Percentiles rank a stretch among this genome's conserved stretches.
Conservation (phyloP, 768 basidiomycete genomes). For the Rhodotorula diobovata region DNA sequence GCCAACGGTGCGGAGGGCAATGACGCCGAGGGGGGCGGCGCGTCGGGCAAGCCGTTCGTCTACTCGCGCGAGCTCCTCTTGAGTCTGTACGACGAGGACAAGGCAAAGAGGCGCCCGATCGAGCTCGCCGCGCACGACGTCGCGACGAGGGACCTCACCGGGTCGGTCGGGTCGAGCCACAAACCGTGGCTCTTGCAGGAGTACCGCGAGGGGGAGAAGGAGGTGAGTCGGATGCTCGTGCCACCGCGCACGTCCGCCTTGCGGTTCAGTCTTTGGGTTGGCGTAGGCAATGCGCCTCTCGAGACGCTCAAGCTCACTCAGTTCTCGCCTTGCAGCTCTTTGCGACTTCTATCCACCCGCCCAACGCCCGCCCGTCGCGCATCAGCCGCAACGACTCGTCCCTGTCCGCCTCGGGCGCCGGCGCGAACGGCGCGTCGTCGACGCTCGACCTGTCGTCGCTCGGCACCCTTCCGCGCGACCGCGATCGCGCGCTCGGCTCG, state of each 20-base stretch:
- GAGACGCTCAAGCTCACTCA: too few species aligned
- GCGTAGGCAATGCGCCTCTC: not conserved
- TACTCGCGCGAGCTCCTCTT: constrained; percentile 39
- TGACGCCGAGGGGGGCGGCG: not conserved
- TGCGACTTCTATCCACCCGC: constrained; percentile 37
- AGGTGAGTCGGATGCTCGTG: constrained; percentile 35
- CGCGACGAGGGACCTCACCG: constrained; percentile 23
- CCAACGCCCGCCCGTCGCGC: constrained; percentile 29
- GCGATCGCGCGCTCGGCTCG: constrained; percentile 36
- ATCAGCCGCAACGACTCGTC: constrained; percentile 31
- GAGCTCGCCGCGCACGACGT: constrained; percentile 34
- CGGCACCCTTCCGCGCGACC: constrained; percentile 37
- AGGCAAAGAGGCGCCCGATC: constrained; percentile 33
- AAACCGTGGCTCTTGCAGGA: constrained; percentile 35
- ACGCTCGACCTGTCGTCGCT: constrained; percentile 38
- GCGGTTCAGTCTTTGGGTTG: too few species aligned
- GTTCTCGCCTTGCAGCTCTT: constrained; percentile 28
- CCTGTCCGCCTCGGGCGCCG: constrained; percentile 1
- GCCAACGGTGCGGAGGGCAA: constrained; percentile 3
- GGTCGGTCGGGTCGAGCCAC: not conserved
- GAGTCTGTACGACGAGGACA: constrained; percentile 38
- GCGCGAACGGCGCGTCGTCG: not conserved
- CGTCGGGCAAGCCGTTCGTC: constrained; percentile 28
- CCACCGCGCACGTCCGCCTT: too few species aligned
- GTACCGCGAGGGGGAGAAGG: constrained; percentile 37